Percentiles rank a stretch among this genome's conserved stretches.
Conservation (phyloP, 345 rosid species). For the Eucalyptus melliodora region DNA sequence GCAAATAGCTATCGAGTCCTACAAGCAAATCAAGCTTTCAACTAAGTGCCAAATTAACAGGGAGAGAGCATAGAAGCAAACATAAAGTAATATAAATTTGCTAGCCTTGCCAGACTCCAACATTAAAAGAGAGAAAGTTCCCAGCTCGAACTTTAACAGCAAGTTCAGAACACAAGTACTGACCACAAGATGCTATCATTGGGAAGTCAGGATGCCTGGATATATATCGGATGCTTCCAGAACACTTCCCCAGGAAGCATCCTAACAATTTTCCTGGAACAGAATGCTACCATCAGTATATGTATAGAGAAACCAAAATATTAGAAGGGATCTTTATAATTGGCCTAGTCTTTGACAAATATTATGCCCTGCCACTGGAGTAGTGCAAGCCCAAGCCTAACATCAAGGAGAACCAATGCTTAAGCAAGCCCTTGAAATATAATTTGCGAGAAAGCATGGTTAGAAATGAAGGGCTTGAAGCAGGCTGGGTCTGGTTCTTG, state of each 20-base stretch:
- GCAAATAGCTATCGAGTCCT: conserved; percentile 90
- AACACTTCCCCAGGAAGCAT: conserved; percentile 79
- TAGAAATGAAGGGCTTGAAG: background rate
- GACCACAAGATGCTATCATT: conserved; percentile 90
- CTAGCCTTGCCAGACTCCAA: background rate
- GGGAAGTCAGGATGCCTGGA: conserved; percentile 69
- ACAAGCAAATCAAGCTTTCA: background rate
- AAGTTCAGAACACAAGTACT: background rate
- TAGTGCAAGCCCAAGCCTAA: background rate
- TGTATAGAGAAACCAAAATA: background rate
- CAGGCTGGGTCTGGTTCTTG: background rate
- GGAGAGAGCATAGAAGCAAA: background rate
- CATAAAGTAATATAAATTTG: background rate
- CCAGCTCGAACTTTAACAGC: background rate
- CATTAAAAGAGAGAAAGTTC: background rate
- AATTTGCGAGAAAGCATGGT: background rate
- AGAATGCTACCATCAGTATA: background rate
- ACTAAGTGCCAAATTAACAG: background rate
- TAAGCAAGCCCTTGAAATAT: background rate
- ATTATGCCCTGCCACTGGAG: background rate
- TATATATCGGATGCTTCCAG: conserved; percentile 86
- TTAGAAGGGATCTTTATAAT: background rate
- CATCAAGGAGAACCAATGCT: background rate
- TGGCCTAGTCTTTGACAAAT: background rate
- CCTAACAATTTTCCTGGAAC: conserved; percentile 69